phyloP scores from a whole-genome alignment of 768 basidiomycete species.

The Suillus brevipes region DNA sequence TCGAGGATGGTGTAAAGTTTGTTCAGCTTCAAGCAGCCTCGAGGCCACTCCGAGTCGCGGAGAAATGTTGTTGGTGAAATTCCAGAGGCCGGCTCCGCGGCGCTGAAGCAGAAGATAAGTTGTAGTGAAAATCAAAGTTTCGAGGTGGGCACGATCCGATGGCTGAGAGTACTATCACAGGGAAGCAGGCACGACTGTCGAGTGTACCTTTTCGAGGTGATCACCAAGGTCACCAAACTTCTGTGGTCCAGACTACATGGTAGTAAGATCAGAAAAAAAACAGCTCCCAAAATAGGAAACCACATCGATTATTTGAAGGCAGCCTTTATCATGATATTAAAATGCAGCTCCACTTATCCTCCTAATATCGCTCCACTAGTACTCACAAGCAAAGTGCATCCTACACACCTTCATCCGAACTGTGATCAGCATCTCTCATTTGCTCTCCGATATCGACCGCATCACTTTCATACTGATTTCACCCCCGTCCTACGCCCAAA shows the following conservation, averaged over 20 bases:
- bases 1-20: not conserved
- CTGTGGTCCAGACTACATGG: not conserved
- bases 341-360: slow-evolving; percentile 14
- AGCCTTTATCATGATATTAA: not conserved
- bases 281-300: slow-evolving; percentile 24
- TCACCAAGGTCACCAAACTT: not conserved
- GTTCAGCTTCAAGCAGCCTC: not conserved
- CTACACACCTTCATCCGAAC: not conserved
- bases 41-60: not conserved
- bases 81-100: not conserved
- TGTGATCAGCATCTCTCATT: slow-evolving; percentile 11
- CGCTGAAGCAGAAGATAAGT: not conserved
- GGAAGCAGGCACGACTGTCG: not conserved
- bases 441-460: slow-evolving; percentile 5
- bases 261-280: too few relatives aligned
- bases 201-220: not conserved
- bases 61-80: not conserved
- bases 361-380: slow-evolving; percentile 10
- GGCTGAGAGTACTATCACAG: too few relatives aligned
- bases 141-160: not conserved
- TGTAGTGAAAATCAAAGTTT: not conserved
- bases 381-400: not conserved
- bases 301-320: slow-evolving; percentile 29
- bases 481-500: slow-evolving; percentile 3
- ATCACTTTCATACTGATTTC: not conserved